A percentile compares a stretch with the other conserved stretches of the same genome.
These are phyloP conservation scores for Hyparrhenia diplandra DNA, from an alignment of 176 grass and related monocot species.

Conservation along the genomic window DNA sequence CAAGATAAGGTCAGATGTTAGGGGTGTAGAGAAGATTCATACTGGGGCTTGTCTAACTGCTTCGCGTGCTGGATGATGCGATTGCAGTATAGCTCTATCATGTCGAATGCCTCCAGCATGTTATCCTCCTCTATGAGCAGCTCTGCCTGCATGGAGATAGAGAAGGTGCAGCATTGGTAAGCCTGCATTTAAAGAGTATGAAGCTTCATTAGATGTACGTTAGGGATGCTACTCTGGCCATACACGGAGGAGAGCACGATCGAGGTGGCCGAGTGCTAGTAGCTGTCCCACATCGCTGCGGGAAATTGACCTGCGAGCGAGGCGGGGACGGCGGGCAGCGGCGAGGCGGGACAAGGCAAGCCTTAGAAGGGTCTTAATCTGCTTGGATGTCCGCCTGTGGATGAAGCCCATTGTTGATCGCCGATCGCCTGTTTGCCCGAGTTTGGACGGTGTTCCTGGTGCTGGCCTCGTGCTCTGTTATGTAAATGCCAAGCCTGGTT, in stretches of 20 bases:
- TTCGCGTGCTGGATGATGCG: constrained; percentile 22
- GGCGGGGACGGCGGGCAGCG: constrained; percentile 11
- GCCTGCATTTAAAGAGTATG: not conserved
- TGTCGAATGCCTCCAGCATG: constrained; percentile 39
- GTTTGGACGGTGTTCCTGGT: not conserved
- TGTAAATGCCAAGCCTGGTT: not conserved
- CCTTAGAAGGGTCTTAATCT: constrained; percentile 39
- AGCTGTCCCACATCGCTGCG: constrained; percentile 37
- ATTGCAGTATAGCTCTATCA: constrained; percentile 47
- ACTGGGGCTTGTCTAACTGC: constrained; percentile 31
- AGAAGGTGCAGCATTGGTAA: not conserved
- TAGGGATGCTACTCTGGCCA: not conserved
- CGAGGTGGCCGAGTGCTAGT: constrained; percentile 29
- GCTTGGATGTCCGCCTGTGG: constrained; percentile 29
- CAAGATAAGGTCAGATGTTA: not conserved
- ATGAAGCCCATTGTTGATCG: constrained; percentile 29
- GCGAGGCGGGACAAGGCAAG: constrained; percentile 19
- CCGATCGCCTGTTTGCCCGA: not conserved
- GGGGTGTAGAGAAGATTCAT: not conserved
- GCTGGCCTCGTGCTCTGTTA: constrained; percentile 1
- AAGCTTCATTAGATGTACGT: not conserved
- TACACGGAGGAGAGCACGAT: constrained; percentile 32
- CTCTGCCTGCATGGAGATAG: constrained; percentile 20
- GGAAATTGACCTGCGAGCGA: constrained; percentile 31
- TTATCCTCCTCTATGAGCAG: constrained; percentile 45